Conservation (phyloP, 2,329 filamentous ascomycete genomes). For the Cytospora piceicola region DNA sequence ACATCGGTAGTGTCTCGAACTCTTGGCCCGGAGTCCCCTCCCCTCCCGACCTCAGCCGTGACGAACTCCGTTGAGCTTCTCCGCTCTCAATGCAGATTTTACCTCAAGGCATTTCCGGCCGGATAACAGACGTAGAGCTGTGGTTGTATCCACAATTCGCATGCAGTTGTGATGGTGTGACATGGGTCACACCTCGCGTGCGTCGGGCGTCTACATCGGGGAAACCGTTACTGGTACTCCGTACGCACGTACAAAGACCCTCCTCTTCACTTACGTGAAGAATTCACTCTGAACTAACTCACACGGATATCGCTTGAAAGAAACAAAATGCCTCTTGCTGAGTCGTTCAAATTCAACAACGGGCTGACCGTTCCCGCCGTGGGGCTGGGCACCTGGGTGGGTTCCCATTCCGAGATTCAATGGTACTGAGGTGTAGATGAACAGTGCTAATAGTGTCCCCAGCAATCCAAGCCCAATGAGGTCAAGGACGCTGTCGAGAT, state of each 20-base stretch:
- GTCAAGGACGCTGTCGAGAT: conserved; percentile 51
- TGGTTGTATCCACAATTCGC: conserved; percentile 1
- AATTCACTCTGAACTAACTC: neutral
- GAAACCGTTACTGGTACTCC: no score
- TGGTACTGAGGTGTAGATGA: neutral
- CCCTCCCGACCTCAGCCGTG: conserved; percentile 14
- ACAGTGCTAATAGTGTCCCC: conserved; percentile 3
- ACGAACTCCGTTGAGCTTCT: neutral
- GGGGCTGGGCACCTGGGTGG: conserved; percentile 29
- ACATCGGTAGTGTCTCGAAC: conserved; percentile 1
- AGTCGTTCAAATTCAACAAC: conserved; percentile 26
- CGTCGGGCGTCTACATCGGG: neutral
- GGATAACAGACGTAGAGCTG: conserved; percentile 7
- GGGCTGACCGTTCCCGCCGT: conserved; percentile 23
- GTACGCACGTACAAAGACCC: no score
- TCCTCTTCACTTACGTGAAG: neutral
- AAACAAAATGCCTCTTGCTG: conserved; percentile 17
- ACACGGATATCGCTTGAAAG: neutral
- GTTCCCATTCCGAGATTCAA: neutral
- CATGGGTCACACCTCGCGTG: conserved; percentile 3
- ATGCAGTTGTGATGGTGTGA: conserved; percentile 10
- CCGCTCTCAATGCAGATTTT: neutral
- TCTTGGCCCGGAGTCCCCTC: conserved; percentile 1
- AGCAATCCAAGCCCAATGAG: conserved; percentile 55
- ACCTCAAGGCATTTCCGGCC: conserved; percentile 15